Evolutionary conservation across 495 filamentous ascomycete species (phyloP).

Genomic region (Penicillium egyptiacum): DNA sequence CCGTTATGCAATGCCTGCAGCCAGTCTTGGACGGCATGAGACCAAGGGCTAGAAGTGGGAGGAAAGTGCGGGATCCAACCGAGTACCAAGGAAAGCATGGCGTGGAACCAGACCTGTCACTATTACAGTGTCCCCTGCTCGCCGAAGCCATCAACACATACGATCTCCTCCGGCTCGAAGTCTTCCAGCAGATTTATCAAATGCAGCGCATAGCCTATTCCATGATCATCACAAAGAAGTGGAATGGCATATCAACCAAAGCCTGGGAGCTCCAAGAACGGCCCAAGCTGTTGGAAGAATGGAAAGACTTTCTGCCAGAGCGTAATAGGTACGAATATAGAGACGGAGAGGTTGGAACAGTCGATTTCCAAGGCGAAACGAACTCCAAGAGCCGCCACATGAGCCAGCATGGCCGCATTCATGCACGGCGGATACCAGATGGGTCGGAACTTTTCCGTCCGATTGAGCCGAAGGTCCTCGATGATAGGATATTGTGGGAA

Average conservation of each 20-base stretch:
- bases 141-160: constrained; percentile 41
- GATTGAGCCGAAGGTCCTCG: background rate
- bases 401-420: background rate
- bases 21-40: constrained; percentile 16
- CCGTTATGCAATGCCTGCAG: constrained; percentile 29
- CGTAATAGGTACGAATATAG: constrained; percentile 22
- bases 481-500: constrained; percentile 17
- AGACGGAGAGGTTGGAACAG: constrained; percentile 2
- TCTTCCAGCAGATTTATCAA: constrained; percentile 33
- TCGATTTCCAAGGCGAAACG: constrained; percentile 15
- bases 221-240: constrained; percentile 9
- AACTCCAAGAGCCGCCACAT: constrained; percentile 7
- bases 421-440: constrained; percentile 13
- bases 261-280: constrained; percentile 36
- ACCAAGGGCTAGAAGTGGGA: background rate
- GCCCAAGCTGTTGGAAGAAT: constrained; percentile 50
- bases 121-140: constrained; percentile 30
- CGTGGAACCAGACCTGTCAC: constrained; percentile 3
- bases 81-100: background rate
- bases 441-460: constrained; percentile 9
- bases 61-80: background rate
- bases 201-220: constrained; percentile 17
- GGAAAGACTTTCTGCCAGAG: constrained; percentile 48
- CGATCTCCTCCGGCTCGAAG: constrained; percentile 35
- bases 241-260: constrained; percentile 22